Evolutionary conservation across 1,284 basidiomycete species (phyloP), one percentile per base, ranked within the genome.

Genomic region (Puccinia horiana): DNA sequence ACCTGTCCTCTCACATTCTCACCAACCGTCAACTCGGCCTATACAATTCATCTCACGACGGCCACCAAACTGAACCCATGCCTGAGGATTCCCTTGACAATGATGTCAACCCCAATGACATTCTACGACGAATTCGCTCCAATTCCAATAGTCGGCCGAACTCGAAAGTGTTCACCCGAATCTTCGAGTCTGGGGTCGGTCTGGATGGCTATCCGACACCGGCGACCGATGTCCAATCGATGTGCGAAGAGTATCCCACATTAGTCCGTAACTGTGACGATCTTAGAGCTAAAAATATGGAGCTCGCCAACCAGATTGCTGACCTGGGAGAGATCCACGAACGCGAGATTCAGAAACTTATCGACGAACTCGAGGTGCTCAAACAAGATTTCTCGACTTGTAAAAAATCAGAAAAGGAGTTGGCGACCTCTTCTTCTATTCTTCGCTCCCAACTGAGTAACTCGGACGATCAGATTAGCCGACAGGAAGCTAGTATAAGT

Each of bases 361-460:
- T 12, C 1, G 67, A 81, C n/a, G 44, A 81, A 44, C 37, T 81
- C 26, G 78, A 81, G 20, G 78, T 73, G 47, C 35, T 81, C 29
- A 54, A 63, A 44, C 65, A 81, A 42, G 78, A 81, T 20, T 58
- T 72, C 1, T 32, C 67, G 16, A 72, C 35, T 18, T 61, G 56
- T 29, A 81, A 81, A 70, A 81, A 72, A 58, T 54, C 49, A 5
- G 78, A 73, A 58, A 81, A 81, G 47, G 78, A 81, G 18, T 44
- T 81, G 23, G 37, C 14, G 1, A 56, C 29, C 16, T 14, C 47
- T 6, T 52, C 67, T 40, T 40, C 49, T 18, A 81, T 56, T 37
- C 56, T 72, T 29, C 16, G 78, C n/a, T 72, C 29, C 44, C 78
- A 81, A 73, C 56, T 81, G 16, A 26, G 35, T 47, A 61, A 70